These are phyloP conservation scores for Carex myosuroides DNA, from an alignment of 176 grass and related monocot genomes.

Conservation along the genomic window DNA sequence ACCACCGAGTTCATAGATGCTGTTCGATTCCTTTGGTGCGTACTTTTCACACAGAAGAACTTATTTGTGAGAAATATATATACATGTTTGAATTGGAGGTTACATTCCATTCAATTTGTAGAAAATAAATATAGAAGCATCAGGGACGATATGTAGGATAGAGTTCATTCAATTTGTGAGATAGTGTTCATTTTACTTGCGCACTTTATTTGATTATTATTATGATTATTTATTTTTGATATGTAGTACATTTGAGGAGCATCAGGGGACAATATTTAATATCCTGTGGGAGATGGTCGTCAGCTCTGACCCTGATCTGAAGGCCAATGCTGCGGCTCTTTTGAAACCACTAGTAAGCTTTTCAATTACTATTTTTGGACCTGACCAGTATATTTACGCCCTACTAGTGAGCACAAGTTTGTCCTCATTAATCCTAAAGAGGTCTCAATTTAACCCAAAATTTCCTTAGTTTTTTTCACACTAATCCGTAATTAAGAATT, in stretches of 20 bases:
- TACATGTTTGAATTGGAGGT: neutral
- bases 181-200: neutral
- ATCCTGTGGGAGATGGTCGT: conserved; percentile 99
- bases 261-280: conserved; percentile 76
- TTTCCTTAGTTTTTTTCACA: neutral
- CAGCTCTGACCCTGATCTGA: conserved; percentile 61
- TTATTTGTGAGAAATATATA: neutral
- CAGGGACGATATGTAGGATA: no score
- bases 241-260: conserved; percentile 79
- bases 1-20: conserved; percentile 70
- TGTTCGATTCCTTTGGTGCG: conserved; percentile 86
- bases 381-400: neutral
- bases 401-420: neutral
- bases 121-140: neutral
- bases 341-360: conserved; percentile 85
- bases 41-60: conserved; percentile 17
- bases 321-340: conserved; percentile 71
- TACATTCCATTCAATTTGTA: neutral
- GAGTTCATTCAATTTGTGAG: no score
- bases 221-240: conserved; percentile 21
- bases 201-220: conserved; percentile 21
- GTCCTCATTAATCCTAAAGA: neutral
- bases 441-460: neutral
- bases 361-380: neutral
- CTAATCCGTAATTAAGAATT: neutral